Evolutionary conservation across 345 rosid species (phyloP), one percentile per base, ranked within the genome.

Genomic region (Aurinia saxatilis): DNA sequence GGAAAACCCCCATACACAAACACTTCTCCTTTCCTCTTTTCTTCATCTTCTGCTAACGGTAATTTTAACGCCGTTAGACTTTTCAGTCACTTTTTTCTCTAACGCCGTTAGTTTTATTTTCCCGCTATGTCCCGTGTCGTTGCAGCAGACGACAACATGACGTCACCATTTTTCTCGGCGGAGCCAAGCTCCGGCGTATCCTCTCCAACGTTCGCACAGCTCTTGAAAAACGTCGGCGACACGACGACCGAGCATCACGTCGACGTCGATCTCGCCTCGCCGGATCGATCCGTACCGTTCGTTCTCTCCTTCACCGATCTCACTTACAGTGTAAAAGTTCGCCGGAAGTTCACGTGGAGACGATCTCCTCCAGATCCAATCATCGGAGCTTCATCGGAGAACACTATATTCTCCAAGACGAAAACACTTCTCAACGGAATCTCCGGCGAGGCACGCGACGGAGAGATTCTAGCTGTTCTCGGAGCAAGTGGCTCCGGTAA

Each of bases 401-500:
- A 63, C 13, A 4, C 31, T 5, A 19, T 74, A 1, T 81, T 81
- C 63, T 53, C 71, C 40, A 63, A 56, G 39, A 85, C 86, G 8
- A 92, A 89, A 76, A 81, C 85, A 8, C 79, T 92, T 0, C 84
- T 92, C 14, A 80, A 89, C 46, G 87, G 88, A 36, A 79, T 92
- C 59, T 83, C 95, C 14, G 97, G 98, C 0, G 89, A 85, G 78
- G 91, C 97, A 0, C 78, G 90, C 1, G 95, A 92, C 5, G 98
- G 97, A 0, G 95, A 92, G 84, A 84, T 89, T 23, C 36, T 89
- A 1, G 98, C 97, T 0, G 93, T 92, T 16, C 93, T 92, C 0
- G 95, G 98, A 0, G 97, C 97, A 0, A 92, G 97, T 48, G 97
- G 98, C 0, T 89, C 97, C 0, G 98, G 98, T 1, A 92, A 92